Evolutionary conservation across 2,329 filamentous ascomycete genomes (phyloP).

Genomic region (Epicoccum sorghinum): DNA sequence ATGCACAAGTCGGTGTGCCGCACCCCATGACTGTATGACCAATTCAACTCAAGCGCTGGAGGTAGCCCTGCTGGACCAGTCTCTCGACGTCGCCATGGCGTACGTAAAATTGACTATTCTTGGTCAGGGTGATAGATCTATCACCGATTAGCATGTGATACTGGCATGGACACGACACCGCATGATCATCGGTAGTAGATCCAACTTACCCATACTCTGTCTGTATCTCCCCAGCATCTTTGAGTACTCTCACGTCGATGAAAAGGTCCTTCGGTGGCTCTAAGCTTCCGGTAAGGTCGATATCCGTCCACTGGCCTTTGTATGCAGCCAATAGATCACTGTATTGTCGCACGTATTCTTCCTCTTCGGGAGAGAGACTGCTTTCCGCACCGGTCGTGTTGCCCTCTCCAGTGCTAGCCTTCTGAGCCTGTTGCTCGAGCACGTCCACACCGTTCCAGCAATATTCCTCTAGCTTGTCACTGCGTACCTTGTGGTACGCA

Average conservation of each 20-base stretch:
- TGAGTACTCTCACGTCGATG: slow-evolving; percentile 93
- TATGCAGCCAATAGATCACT: slow-evolving; percentile 91
- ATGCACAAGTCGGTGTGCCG: background rate
- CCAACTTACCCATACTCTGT: slow-evolving; percentile 90
- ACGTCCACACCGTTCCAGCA: slow-evolving; percentile 91
- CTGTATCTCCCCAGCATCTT: slow-evolving; percentile 97
- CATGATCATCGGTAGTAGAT: background rate
- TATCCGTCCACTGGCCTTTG: slow-evolving; percentile 98
- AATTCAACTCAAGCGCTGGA: slow-evolving; percentile 82
- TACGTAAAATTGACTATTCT: slow-evolving; percentile 98
- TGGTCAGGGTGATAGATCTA: slow-evolving; percentile 92
- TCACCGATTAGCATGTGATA: background rate
- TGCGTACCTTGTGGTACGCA: slow-evolving; percentile 88
- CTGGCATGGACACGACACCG: background rate
- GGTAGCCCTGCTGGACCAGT: slow-evolving; percentile 90
- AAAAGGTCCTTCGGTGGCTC: slow-evolving; percentile 95
- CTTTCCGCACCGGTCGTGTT: slow-evolving; percentile 62
- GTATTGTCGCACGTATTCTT: slow-evolving; percentile 93
- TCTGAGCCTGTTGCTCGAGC: slow-evolving; percentile 63
- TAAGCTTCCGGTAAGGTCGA: slow-evolving; percentile 91
- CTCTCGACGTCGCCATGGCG: slow-evolving; percentile 94
- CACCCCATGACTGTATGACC: background rate
- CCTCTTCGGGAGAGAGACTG: slow-evolving; percentile 91
- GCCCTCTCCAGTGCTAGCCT: slow-evolving; percentile 50
- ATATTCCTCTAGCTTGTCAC: slow-evolving; percentile 90